Evolutionary conservation across 495 filamentous ascomycete species (phyloP).

Genomic region (Penicillium steckii): DNA sequence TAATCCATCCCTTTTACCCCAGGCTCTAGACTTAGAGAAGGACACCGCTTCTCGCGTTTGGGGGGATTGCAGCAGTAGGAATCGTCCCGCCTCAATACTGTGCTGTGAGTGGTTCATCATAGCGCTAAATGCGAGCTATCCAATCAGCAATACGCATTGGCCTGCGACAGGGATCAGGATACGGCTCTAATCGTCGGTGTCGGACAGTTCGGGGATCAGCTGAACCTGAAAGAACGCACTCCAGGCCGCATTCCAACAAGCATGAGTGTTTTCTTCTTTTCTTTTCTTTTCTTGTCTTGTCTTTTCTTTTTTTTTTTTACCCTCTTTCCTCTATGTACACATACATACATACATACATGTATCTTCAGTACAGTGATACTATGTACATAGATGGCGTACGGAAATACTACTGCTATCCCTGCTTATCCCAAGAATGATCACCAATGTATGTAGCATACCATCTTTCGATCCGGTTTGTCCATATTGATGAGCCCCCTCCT

Average conservation of each 20-base stretch:
- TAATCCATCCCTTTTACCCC: not conserved
- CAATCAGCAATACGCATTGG: conserved; percentile 7
- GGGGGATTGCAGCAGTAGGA: not conserved
- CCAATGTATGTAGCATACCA: conserved; percentile 11
- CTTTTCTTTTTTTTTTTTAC: not conserved
- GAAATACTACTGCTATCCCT: conserved; percentile 6
- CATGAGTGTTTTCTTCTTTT: not conserved
- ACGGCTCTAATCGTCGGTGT: conserved; percentile 30
- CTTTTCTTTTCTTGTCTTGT: not conserved
- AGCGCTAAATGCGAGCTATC: conserved; percentile 9
- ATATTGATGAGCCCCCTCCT: not conserved
- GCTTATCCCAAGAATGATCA: conserved; percentile 17
- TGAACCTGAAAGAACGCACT: not conserved
- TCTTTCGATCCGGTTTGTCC: not conserved
- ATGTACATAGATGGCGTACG: too few relatives aligned
- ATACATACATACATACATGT: not conserved
- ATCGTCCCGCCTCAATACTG: not conserved
- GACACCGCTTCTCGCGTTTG: conserved; percentile 27
- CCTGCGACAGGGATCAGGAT: conserved; percentile 4
- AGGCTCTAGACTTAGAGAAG: not conserved
- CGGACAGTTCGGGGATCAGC: conserved; percentile 6
- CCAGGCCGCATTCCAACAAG: conserved; percentile 10
- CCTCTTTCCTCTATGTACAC: too few relatives aligned
- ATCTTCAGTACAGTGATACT: too few relatives aligned
- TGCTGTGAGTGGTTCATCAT: conserved; percentile 14